Conservation (phyloP, 2,329 filamentous ascomycete species). For the Sphaceloma murrayae region DNA sequence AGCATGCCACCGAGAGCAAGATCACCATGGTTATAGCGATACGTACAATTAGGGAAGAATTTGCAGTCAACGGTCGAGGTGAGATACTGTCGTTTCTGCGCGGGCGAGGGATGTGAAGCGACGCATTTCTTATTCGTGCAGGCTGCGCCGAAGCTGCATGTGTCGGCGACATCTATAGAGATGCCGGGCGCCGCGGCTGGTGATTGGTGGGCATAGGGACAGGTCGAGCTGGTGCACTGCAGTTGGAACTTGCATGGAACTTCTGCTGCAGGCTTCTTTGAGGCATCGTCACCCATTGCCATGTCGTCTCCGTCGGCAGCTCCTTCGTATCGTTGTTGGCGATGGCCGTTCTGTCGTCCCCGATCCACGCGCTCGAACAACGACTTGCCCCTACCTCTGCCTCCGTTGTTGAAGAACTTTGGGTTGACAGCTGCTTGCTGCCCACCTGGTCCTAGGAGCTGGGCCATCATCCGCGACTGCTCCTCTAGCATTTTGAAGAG, state of each 20-base stretch:
- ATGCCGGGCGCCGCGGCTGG: constrained; percentile 73
- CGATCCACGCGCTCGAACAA: constrained; percentile 62
- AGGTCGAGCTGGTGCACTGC: constrained; percentile 77
- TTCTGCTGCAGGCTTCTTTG: constrained; percentile 41
- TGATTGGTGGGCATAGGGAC: constrained; percentile 89
- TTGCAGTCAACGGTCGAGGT: constrained; percentile 78
- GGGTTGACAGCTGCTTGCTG: constrained; percentile 46
- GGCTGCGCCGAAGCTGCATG: constrained; percentile 75
- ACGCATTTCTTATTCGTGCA: constrained; percentile 96
- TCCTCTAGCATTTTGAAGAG: constrained; percentile 53
- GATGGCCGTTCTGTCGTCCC: constrained; percentile 46
- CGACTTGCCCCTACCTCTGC: constrained; percentile 43
- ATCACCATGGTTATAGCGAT: background rate
- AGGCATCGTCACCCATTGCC: constrained; percentile 51
- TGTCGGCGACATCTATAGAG: constrained; percentile 67
- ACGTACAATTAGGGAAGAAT: constrained; percentile 71
- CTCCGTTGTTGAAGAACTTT: constrained; percentile 40
- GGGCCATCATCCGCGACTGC: constrained; percentile 76
- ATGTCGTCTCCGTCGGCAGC: constrained; percentile 33
- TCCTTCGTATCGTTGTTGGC: constrained; percentile 31
- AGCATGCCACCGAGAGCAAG: background rate
- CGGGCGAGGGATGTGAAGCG: constrained; percentile 83
- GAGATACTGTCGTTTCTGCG: constrained; percentile 55
- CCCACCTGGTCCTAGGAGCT: constrained; percentile 46
- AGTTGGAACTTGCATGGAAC: constrained; percentile 84